Evolutionary conservation across 805 yeast species (phyloP).

Genomic region (Suhomyces kilbournensis): DNA sequence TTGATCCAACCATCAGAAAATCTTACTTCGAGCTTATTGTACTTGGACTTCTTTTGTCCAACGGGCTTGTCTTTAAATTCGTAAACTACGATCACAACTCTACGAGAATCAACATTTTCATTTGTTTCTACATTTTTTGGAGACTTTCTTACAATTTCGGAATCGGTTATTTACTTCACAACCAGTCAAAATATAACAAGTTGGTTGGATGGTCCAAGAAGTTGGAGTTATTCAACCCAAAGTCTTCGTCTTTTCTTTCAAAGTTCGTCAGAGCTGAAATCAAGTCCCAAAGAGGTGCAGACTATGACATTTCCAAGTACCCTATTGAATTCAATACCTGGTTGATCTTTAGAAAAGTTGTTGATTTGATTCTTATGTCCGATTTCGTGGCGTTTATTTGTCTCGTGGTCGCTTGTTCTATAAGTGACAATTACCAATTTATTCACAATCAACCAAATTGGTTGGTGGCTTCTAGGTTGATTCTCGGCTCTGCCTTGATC

Average conservation of each 20-base stretch:
- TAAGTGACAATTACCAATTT: slow-evolving; percentile 36
- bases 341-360: slow-evolving; percentile 75
- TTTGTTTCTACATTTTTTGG: slow-evolving; percentile 67
- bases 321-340: slow-evolving; percentile 83
- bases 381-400: slow-evolving; percentile 76
- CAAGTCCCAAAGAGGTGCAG: slow-evolving; percentile 37
- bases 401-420: slow-evolving; percentile 51
- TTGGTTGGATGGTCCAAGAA: slow-evolving; percentile 52
- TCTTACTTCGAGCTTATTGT: slow-evolving; percentile 64
- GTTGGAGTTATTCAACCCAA: slow-evolving; percentile 40
- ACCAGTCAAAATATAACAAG: slow-evolving; percentile 58
- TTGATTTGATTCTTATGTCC: slow-evolving; percentile 79
- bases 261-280: slow-evolving; percentile 36
- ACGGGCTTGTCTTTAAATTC: slow-evolving; percentile 29
- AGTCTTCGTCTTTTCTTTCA: slow-evolving; percentile 32
- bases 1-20: slow-evolving; percentile 72
- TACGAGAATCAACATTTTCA: slow-evolving; percentile 37
- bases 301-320: slow-evolving; percentile 24
- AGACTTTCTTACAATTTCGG: slow-evolving; percentile 74
- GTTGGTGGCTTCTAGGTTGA: slow-evolving; percentile 49
- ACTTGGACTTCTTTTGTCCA: slow-evolving; percentile 36
- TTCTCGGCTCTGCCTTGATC: slow-evolving; percentile 59
- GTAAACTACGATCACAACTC: slow-evolving; percentile 16
- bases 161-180: slow-evolving; percentile 65
- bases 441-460: slow-evolving; percentile 38